phyloP scores from a whole-genome alignment of 306 rosid genomes.

The apple (Malus domestica) region DNA sequence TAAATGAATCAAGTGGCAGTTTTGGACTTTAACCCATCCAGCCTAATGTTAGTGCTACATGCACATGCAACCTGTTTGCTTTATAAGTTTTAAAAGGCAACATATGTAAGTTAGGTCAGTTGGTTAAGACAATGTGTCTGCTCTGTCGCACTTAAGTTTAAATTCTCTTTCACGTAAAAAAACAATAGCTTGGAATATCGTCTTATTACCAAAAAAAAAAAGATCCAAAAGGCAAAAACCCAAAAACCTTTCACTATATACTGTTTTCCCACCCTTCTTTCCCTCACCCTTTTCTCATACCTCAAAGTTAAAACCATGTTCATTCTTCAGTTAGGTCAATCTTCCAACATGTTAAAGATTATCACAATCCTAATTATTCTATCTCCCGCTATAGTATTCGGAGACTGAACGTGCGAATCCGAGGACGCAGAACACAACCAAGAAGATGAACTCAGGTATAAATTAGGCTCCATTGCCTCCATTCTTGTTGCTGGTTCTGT shows the following conservation, averaged over 20 bases:
- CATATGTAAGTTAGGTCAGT: too few relatives aligned
- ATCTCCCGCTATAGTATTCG: constrained; percentile 23
- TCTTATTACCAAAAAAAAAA: too few relatives aligned
- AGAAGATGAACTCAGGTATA: constrained; percentile 31
- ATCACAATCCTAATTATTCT: constrained; percentile 8
- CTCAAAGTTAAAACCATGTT: not conserved
- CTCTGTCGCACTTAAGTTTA: too few relatives aligned
- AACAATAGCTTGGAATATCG: too few relatives aligned
- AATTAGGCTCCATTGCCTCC: constrained; percentile 53
- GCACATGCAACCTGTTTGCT: too few relatives aligned
- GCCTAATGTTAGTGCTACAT: too few relatives aligned
- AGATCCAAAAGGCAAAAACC: not conserved
- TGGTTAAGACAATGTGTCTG: too few relatives aligned
- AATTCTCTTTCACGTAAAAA: too few relatives aligned
- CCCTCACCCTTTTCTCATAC: not conserved
- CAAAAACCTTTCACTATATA: not conserved
- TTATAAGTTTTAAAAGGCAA: too few relatives aligned
- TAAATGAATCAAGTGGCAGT: too few relatives aligned
- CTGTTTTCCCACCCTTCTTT: not conserved
- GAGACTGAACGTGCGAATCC: constrained; percentile 27
- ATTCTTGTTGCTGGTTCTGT: constrained; percentile 55
- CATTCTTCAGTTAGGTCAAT: constrained; percentile 8
- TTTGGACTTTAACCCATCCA: too few relatives aligned
- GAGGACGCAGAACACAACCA: constrained; percentile 7
- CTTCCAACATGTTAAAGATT: constrained; percentile 14